Percentiles rank a stretch among this genome's conserved stretches.
These are phyloP conservation scores for Sclerotinia borealis DNA, from an alignment of 2,329 filamentous ascomycete species.

Conservation along the genomic window DNA sequence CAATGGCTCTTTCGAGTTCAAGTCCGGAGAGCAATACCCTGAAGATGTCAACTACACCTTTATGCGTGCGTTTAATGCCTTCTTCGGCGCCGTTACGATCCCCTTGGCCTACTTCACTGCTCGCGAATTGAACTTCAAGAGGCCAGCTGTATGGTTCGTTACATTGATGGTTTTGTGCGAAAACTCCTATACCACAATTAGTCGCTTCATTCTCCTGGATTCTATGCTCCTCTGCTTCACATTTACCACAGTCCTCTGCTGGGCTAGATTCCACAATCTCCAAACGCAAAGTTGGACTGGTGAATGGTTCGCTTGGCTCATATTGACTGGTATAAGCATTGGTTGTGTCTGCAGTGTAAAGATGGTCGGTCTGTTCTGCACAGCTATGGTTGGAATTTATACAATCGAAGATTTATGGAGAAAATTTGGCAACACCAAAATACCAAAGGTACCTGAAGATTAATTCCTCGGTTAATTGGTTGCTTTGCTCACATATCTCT, in stretches of 20 bases:
- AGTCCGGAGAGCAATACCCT: slow-evolving; percentile 94
- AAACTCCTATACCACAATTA: slow-evolving; percentile 99
- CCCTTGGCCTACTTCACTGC: slow-evolving; percentile 95
- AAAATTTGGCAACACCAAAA: slow-evolving; percentile 91
- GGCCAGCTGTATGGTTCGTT: slow-evolving; percentile 87
- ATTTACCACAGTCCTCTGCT: slow-evolving; percentile 95
- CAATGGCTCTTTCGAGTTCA: slow-evolving; percentile 99
- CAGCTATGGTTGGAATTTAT: slow-evolving; percentile 89
- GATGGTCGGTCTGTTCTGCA: slow-evolving; percentile 94
- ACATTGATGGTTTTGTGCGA: slow-evolving; percentile 97
- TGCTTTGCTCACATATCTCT: slow-evolving; percentile 22
- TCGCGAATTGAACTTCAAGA: slow-evolving; percentile 78
- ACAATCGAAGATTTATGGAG: slow-evolving; percentile 96
- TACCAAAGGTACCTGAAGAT: slow-evolving; percentile 61
- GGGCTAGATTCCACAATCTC: slow-evolving; percentile 91
- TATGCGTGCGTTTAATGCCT: slow-evolving; percentile 96
- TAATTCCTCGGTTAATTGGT: background rate
- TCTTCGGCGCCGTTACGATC: slow-evolving; percentile 87
- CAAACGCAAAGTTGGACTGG: slow-evolving; percentile 79
- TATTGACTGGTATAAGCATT: slow-evolving; percentile 90
- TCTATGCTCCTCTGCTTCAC: slow-evolving; percentile 99
- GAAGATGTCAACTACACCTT: slow-evolving; percentile 93
- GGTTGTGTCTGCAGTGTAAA: slow-evolving; percentile 98
- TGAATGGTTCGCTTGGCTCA: slow-evolving; percentile 93
- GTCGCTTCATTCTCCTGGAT: slow-evolving; percentile 94